These are phyloP conservation scores for Boletus rufocinnamomeus DNA, from an alignment of 768 basidiomycete species.

Conservation along the genomic window DNA sequence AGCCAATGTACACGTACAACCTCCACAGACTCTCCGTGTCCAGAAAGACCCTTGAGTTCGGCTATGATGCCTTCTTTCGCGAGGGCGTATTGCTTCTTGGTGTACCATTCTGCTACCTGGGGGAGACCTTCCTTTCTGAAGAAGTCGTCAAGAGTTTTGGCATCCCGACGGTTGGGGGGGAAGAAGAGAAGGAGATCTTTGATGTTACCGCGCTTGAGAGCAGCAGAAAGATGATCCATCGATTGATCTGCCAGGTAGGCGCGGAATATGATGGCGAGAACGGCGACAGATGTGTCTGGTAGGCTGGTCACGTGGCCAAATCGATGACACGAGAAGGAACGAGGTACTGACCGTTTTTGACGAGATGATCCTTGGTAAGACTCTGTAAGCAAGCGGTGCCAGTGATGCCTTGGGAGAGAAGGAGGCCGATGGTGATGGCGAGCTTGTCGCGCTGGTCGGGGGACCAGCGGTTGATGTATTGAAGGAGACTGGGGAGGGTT, in stretches of 20 bases:
- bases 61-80: slow-evolving; percentile 76
- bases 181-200: slow-evolving; percentile 88
- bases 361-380: slow-evolving; percentile 90
- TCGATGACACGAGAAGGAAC: background rate
- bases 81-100: slow-evolving; percentile 82
- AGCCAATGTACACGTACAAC: slow-evolving; percentile 48
- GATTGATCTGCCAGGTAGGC: slow-evolving; percentile 79
- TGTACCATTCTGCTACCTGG: slow-evolving; percentile 91
- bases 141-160: slow-evolving; percentile 75
- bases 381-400: slow-evolving; percentile 75
- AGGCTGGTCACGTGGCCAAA: slow-evolving; percentile 13
- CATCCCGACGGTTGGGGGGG: slow-evolving; percentile 78
- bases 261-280: slow-evolving; percentile 78
- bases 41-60: slow-evolving; percentile 69
- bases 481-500: slow-evolving; percentile 79
- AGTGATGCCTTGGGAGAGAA: slow-evolving; percentile 83
- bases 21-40: slow-evolving; percentile 66
- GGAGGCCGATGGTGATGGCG: slow-evolving; percentile 74
- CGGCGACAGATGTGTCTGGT: slow-evolving; percentile 73
- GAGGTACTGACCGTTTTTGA: slow-evolving; percentile 77
- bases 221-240: slow-evolving; percentile 83
- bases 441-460: slow-evolving; percentile 79
- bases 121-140: slow-evolving; percentile 80
- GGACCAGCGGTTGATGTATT: slow-evolving; percentile 88
- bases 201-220: slow-evolving; percentile 83